These are phyloP conservation scores for Coniella lustricola DNA, from an alignment of 2,329 filamentous ascomycete species.

Conservation along the genomic window DNA sequence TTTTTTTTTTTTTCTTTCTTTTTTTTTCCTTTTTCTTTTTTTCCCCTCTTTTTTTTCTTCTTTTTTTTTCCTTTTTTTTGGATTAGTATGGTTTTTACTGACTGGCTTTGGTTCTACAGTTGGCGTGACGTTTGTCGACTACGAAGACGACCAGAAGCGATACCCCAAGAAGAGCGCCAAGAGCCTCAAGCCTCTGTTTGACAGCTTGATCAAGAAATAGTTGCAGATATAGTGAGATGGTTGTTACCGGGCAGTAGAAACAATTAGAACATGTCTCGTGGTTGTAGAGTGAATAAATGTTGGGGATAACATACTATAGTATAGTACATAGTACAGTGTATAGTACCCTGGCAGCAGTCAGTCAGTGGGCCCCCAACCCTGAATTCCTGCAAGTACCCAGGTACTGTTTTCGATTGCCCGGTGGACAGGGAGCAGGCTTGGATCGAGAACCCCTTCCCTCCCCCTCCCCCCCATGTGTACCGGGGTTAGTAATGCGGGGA, in stretches of 20 bases:
- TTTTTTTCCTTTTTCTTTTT: no score
- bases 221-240: no score
- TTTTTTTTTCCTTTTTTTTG: background rate
- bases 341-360: no score
- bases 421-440: no score
- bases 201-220: constrained; percentile 61
- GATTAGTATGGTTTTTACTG: background rate
- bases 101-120: constrained; percentile 38
- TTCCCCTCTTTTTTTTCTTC: background rate
- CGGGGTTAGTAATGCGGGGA: no score
- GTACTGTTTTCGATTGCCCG: background rate
- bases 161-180: constrained; percentile 79
- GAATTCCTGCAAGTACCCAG: background rate
- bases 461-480: no score
- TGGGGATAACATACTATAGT: no score
- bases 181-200: constrained; percentile 64
- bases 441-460: no score
- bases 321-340: background rate
- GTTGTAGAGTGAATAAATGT: no score
- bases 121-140: constrained; percentile 78
- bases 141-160: constrained; percentile 69
- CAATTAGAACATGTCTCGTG: no score
- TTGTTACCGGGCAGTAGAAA: no score
- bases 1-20: no score
- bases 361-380: background rate